These are phyloP conservation scores for Mycena rebaudengoi DNA, from an alignment of 768 basidiomycete species.

Conservation along the genomic window DNA sequence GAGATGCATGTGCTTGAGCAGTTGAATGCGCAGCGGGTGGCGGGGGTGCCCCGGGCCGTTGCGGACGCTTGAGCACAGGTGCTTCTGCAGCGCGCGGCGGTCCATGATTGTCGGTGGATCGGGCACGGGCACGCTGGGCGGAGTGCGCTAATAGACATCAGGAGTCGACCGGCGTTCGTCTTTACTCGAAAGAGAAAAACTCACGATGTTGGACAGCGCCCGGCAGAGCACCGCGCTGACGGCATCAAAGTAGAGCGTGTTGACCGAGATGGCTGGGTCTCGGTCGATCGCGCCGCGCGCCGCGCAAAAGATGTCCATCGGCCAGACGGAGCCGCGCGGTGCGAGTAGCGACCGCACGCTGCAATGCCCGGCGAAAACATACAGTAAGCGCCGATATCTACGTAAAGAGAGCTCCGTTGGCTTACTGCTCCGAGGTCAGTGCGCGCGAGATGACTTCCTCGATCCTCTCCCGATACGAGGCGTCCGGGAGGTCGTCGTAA, in stretches of 20 bases:
- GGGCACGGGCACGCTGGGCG: background rate
- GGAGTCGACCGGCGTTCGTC: too few relatives aligned
- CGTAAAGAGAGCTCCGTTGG: too few relatives aligned
- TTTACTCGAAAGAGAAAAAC: background rate
- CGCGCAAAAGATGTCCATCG: conserved; percentile 25
- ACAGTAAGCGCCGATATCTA: background rate
- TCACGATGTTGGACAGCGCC: conserved; percentile 15
- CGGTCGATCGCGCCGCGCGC: conserved; percentile 14
- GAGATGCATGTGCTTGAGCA: conserved; percentile 25
- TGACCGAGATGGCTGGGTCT: conserved; percentile 8
- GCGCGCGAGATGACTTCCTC: conserved; percentile 25
- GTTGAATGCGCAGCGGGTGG: conserved; percentile 25
- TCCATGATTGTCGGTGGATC: background rate
- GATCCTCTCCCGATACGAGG: conserved; percentile 19
- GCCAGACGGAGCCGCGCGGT: conserved; percentile 20
- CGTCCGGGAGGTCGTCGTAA: conserved; percentile 21
- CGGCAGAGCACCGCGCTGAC: conserved; percentile 17
- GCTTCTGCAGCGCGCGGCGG: conserved; percentile 20
- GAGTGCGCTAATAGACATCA: conserved; percentile 12
- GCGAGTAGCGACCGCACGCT: conserved; percentile 17
- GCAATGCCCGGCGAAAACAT: background rate
- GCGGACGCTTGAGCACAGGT: conserved; percentile 13
- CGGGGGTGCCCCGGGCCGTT: conserved; percentile 7
- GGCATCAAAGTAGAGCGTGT: conserved; percentile 19
- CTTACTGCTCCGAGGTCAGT: conserved; percentile 21